These are phyloP conservation scores for Euphorbia tirucalli DNA, from an alignment of 345 rosid genomes.

Conservation along the genomic window DNA sequence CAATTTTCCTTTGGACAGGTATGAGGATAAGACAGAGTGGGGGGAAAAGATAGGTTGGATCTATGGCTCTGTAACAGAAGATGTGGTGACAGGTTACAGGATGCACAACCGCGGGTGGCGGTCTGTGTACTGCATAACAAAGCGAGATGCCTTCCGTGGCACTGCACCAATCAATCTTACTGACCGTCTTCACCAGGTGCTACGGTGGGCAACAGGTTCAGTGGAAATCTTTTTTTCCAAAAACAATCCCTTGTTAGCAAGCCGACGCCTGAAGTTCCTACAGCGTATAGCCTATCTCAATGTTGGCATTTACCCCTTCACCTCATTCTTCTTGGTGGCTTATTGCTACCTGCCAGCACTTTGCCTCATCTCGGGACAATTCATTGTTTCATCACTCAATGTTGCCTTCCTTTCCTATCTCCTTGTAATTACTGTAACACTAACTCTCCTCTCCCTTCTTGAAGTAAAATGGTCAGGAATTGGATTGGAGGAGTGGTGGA, in stretches of 20 bases:
- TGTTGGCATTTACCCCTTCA: conserved; percentile 86
- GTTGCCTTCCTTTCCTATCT: conserved; percentile 63
- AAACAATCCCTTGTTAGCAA: conserved; percentile 71
- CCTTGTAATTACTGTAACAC: conserved; percentile 57
- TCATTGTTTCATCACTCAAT: conserved; percentile 65
- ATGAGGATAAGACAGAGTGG: conserved; percentile 91
- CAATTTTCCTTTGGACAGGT: conserved; percentile 30
- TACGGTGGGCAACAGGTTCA: conserved; percentile 95
- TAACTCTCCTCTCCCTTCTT: conserved; percentile 64
- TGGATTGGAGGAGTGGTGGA: conserved; percentile 84
- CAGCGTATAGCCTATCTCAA: conserved; percentile 85
- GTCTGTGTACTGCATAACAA: conserved; percentile 81
- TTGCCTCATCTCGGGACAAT: conserved; percentile 71
- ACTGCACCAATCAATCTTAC: conserved; percentile 91
- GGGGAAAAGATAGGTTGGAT: conserved; percentile 89
- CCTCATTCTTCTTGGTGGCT: conserved; percentile 64
- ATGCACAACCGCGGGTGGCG: conserved; percentile 99
- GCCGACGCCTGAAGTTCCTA: conserved; percentile 69
- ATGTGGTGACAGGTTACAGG: conserved; percentile 89
- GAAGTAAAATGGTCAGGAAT: conserved; percentile 94
- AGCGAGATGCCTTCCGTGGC: conserved; percentile 88
- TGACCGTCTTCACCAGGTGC: conserved; percentile 87
- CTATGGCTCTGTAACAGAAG: conserved; percentile 75
- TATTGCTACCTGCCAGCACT: conserved; percentile 92
- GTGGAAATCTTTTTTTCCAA: conserved; percentile 86